Percentiles rank a stretch among this genome's conserved stretches.
Conservation (phyloP, 164 flowering plant genomes). For the Stephania yunnanensis region DNA sequence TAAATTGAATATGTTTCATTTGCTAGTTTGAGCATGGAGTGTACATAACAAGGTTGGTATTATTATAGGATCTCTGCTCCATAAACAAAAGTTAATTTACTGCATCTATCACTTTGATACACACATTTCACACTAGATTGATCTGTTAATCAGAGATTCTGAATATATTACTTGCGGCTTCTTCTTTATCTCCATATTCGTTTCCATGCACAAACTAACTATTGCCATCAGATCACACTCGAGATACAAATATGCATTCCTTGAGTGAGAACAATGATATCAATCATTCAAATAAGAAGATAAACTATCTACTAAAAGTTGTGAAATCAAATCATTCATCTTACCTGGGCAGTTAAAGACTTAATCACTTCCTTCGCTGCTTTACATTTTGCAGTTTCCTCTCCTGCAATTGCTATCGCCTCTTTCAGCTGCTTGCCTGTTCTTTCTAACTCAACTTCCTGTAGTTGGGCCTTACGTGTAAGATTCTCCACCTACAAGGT, state of each 20-base stretch:
- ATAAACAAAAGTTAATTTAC: too few relatives aligned
- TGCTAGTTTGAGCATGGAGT: too few relatives aligned
- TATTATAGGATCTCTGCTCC: too few relatives aligned
- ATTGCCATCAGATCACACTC: too few relatives aligned
- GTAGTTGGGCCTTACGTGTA: slow-evolving; percentile 76
- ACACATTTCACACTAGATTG: too few relatives aligned
- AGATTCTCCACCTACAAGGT: slow-evolving; percentile 76
- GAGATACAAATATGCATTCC: neutral
- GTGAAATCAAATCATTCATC: slow-evolving; percentile 11
- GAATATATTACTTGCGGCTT: too few relatives aligned
- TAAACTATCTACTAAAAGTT: neutral
- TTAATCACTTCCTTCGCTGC: slow-evolving; percentile 98
- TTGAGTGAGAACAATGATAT: neutral
- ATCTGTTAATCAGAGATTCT: too few relatives aligned
- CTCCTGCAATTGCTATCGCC: slow-evolving; percentile 78
- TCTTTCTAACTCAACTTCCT: slow-evolving; percentile 80
- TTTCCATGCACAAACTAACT: too few relatives aligned
- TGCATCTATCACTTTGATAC: too few relatives aligned
- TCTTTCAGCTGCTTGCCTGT: slow-evolving; percentile 85
- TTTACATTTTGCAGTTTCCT: slow-evolving; percentile 90
- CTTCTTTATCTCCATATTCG: too few relatives aligned
- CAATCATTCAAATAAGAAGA: neutral
- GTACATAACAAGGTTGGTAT: too few relatives aligned
- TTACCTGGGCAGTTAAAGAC: slow-evolving; percentile 95
- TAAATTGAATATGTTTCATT: too few relatives aligned